Base-by-base conservation (phyloP, 768 basidiomycete genomes). In the Trichaptum fuscoviolaceum region DNA sequence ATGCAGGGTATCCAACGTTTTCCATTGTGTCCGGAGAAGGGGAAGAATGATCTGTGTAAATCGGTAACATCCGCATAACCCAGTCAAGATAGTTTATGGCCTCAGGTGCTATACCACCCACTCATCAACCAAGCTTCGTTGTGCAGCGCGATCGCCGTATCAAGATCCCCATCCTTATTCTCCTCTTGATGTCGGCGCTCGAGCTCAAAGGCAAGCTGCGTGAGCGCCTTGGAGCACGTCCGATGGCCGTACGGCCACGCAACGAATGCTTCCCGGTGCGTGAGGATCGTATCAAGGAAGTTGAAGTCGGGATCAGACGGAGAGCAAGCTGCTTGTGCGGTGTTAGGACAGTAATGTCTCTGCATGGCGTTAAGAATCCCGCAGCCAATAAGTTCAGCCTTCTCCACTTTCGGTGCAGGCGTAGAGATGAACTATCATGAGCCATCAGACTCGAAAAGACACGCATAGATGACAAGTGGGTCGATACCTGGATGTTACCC, bases 101-200 rank as follows among this genome's bases (percentile, higher is more conserved):
- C 42, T 52, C 42, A 52, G 42, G 42, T 52, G 42, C 42, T 52
- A 52, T 52, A 52, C 59, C 59, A 61, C 59, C 59, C 59, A 25
- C 25, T 25, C 25, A 61, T 34, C 59, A 61, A 23, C 59, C 59
- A 61, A 25, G 59, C 59, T 61, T 61, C 59, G 30, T 34, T 34
- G 30, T 61, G 59, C 10, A 61, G 59, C 59, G 59, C 59, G 59
- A 61, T 61, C 59, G 59, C 59, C 25, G 59, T 61, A 18, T 61
- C 59, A 25, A 61, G 59, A 34, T 61, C 59, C 25, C 59, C 59
- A 24, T 61, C 59, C 59, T 25, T 25, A 20, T 34, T 34, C 59
- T 25, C 30, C 23, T 61, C 59, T 61, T 61, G 59, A 25, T 25
- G 25, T 25, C 59, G 59, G 24, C 59, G 24, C 30, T 61, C 59